Percentiles rank a stretch among this genome's conserved stretches.
Conservation (phyloP, 2,329 filamentous ascomycete species). For the Dactylonectria macrodidyma region DNA sequence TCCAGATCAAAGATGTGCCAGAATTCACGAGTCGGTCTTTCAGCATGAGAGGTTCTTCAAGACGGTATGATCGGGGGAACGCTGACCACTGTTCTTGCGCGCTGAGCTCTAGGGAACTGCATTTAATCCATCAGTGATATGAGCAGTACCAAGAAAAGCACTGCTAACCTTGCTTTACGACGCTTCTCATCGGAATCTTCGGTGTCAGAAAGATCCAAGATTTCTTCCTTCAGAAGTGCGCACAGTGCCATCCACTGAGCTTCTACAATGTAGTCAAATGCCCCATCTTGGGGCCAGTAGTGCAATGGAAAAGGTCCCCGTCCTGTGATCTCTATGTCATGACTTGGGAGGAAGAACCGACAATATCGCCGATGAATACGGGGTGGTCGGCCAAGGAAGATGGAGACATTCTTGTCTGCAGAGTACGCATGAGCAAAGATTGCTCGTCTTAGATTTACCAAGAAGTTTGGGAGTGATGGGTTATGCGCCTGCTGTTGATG, state of each 20-base stretch:
- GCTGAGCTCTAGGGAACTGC: background rate
- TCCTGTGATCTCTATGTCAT: background rate
- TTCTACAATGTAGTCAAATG: slow-evolving; percentile 13
- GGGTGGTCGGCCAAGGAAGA: slow-evolving; percentile 65
- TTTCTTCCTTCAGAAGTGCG: slow-evolving; percentile 31
- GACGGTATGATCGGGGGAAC: slow-evolving; percentile 17
- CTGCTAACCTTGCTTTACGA: slow-evolving; percentile 5
- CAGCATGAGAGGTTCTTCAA: slow-evolving; percentile 16
- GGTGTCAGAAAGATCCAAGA: slow-evolving; percentile 23
- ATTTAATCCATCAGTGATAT: too few species aligned
- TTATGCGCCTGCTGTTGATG: slow-evolving; percentile 53
- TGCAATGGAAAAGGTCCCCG: background rate
- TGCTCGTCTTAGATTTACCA: slow-evolving; percentile 56
- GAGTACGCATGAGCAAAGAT: slow-evolving; percentile 60
- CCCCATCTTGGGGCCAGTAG: slow-evolving; percentile 5
- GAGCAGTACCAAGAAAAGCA: too few species aligned
- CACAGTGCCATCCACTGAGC: slow-evolving; percentile 24
- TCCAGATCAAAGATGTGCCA: slow-evolving; percentile 30
- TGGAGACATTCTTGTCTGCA: slow-evolving; percentile 62
- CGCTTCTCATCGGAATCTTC: background rate
- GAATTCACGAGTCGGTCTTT: slow-evolving; percentile 25
- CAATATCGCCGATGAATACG: slow-evolving; percentile 60
- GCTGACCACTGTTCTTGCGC: slow-evolving; percentile 23
- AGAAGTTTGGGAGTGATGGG: slow-evolving; percentile 53
- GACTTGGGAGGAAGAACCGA: slow-evolving; percentile 47